Percentiles rank a stretch among this genome's conserved stretches.
These are phyloP conservation scores for Ailanthus altissimus DNA, from an alignment of 345 rosid species.

Conservation along the genomic window DNA sequence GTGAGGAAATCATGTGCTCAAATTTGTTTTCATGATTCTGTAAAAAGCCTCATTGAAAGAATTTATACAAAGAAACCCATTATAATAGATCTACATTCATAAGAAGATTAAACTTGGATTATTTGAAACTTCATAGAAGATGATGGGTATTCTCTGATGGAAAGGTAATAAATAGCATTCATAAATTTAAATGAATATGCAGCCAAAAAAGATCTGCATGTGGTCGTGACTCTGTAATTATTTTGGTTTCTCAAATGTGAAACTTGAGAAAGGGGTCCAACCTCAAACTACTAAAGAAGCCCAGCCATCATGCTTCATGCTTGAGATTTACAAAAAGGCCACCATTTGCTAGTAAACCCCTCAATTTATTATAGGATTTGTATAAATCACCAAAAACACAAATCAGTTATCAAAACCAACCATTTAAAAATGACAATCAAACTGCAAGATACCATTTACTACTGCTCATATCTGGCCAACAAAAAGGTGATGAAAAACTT, in stretches of 20 bases:
- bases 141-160: background rate
- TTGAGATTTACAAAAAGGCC: background rate
- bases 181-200: background rate
- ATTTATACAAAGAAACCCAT: background rate
- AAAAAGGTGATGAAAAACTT: slow-evolving; percentile 23
- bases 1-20: background rate
- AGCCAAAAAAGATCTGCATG: background rate
- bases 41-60: background rate
- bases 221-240: background rate
- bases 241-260: background rate
- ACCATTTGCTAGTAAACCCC: background rate
- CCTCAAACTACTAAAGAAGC: background rate
- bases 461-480: background rate
- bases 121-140: background rate
- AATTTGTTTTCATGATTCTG: background rate
- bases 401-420: background rate
- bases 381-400: background rate
- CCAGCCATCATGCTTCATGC: background rate
- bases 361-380: background rate
- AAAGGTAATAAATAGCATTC: background rate
- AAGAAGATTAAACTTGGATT: background rate
- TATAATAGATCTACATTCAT: background rate
- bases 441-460: background rate
- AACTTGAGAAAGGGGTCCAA: background rate
- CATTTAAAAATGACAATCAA: slow-evolving; percentile 4